Evolutionary conservation across 2,329 filamentous ascomycete species (phyloP).

Genomic region (Trichoderma sp.): DNA sequence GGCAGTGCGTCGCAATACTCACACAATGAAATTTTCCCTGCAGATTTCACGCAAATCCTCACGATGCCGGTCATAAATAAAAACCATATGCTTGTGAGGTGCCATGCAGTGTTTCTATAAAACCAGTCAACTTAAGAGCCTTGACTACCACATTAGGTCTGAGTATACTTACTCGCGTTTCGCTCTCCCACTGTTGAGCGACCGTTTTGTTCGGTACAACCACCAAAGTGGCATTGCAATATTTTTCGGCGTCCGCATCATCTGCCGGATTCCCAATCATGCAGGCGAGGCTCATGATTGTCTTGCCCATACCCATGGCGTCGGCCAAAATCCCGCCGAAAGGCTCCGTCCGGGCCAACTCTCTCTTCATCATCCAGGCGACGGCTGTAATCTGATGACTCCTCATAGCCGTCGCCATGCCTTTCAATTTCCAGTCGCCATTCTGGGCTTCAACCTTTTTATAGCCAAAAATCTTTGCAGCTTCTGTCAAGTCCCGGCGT

Average conservation of each 20-base stretch:
- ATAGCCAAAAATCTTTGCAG: slow-evolving; percentile 22
- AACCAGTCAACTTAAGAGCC: background rate
- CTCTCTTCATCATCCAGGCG: slow-evolving; percentile 53
- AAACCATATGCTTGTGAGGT: background rate
- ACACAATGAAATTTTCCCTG: background rate
- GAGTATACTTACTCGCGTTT: background rate
- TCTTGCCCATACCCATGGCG: slow-evolving; percentile 65
- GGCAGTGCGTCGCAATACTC: background rate
- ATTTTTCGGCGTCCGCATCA: slow-evolving; percentile 34
- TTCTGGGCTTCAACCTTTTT: slow-evolving; percentile 16
- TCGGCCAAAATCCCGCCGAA: slow-evolving; percentile 48
- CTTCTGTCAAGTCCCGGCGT: slow-evolving; percentile 20
- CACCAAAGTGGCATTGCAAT: slow-evolving; percentile 36
- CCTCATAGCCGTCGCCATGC: slow-evolving; percentile 34
- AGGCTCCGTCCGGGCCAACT: slow-evolving; percentile 31
- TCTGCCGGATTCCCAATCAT: slow-evolving; percentile 18
- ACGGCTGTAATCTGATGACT: slow-evolving; percentile 50
- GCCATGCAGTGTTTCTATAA: background rate
- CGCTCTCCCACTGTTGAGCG: slow-evolving; percentile 29
- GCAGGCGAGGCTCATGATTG: slow-evolving; percentile 65
- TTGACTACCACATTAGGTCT: too few relatives aligned
- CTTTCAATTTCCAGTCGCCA: slow-evolving; percentile 20
- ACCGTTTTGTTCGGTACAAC: slow-evolving; percentile 29
- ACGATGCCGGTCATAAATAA: background rate
- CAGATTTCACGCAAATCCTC: background rate